Base-by-base conservation (phyloP, 371 early-diverging fungal genomes). In the Mycotypha africana region DNA sequence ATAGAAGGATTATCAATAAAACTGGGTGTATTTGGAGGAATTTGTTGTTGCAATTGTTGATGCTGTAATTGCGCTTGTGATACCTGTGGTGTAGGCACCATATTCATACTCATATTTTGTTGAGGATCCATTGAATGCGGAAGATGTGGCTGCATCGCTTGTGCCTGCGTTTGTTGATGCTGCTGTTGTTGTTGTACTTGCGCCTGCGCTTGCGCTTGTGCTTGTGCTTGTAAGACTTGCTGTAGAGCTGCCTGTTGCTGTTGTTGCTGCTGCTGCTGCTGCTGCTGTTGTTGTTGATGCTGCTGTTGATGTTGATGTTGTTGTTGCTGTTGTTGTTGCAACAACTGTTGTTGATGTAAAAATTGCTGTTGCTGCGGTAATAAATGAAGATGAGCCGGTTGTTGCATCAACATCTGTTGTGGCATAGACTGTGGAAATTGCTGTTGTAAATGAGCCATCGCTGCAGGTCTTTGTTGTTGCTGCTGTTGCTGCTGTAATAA, bases 181-280 rank as follows among this genome's bases (percentile, higher is more conserved):
- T 24, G 35, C 22, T 42, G 43, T 25, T 16, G 37, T 12, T 44
- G 45, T 24, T 25, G 41, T 35, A 30, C 45, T 33, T 45, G 42
- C 20, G 22, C 20, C 21, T 39, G 47, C 19, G 28, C 39, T 16
- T 39, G 47, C 1, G 24, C 16, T 15, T 38, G 44, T 23, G 45
- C 45, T 11, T 21, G 39, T n/a, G 17, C 22, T 28, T 52, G 48
- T 26, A 38, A 38, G 2, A 34, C 45, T 14, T 24, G 35, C 22
- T 42, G 43, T 25, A 12, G 37, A 7, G 38, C 41, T 24, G 19
- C 36, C 30, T 49, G 46, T 16, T 41, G 49, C 30, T 45, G 47
- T 15, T 46, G 42, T n/a, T 51, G 58, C 12, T 51, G 49, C 24
- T 51, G 58, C 4, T 42, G 44, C 6, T 47, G 47, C 15, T 46